Evolutionary conservation across 2,329 filamentous ascomycete species (phyloP).

Genomic region (Calycina marina): DNA sequence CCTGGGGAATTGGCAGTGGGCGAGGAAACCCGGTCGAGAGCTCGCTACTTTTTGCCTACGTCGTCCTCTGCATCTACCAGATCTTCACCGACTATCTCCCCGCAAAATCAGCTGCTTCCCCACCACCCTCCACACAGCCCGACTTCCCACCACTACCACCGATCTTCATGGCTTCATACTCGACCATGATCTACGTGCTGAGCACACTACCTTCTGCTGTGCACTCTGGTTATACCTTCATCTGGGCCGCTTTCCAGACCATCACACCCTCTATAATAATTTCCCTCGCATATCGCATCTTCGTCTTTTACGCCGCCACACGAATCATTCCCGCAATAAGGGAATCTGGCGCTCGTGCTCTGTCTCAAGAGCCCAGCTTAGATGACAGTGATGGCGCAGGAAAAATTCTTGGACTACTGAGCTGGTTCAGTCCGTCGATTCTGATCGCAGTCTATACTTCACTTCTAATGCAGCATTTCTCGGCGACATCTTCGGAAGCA

Average conservation of each 20-base stretch:
- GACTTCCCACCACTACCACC: conserved; percentile 94
- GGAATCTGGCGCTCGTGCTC: conserved; percentile 67
- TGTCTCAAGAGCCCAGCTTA: conserved; percentile 72
- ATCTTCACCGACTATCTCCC: conserved; percentile 98
- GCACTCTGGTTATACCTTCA: conserved; percentile 70
- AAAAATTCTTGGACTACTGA: conserved; percentile 67
- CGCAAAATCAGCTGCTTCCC: conserved; percentile 39
- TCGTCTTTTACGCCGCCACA: conserved; percentile 90
- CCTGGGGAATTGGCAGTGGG: conserved; percentile 86
- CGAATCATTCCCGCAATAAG: conserved; percentile 90
- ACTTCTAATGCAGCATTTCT: conserved; percentile 88
- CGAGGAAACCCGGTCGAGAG: conserved; percentile 92
- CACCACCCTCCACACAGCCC: conserved; percentile 46
- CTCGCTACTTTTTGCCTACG: conserved; percentile 87
- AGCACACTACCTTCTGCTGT: conserved; percentile 72
- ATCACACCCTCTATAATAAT: conserved; percentile 95
- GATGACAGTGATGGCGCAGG: conserved; percentile 77
- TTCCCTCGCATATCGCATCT: conserved; percentile 80
- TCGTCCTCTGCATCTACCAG: conserved; percentile 97
- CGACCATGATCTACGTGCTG: conserved; percentile 72
- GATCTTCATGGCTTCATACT: conserved; percentile 97
- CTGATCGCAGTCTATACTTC: conserved; percentile 95
- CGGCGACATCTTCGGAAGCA: conserved; percentile 50
- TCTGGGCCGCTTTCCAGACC: conserved; percentile 84
- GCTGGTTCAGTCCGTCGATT: conserved; percentile 90